Base-by-base conservation (phyloP, 805 yeast species). In the Candida boleticola region DNA sequence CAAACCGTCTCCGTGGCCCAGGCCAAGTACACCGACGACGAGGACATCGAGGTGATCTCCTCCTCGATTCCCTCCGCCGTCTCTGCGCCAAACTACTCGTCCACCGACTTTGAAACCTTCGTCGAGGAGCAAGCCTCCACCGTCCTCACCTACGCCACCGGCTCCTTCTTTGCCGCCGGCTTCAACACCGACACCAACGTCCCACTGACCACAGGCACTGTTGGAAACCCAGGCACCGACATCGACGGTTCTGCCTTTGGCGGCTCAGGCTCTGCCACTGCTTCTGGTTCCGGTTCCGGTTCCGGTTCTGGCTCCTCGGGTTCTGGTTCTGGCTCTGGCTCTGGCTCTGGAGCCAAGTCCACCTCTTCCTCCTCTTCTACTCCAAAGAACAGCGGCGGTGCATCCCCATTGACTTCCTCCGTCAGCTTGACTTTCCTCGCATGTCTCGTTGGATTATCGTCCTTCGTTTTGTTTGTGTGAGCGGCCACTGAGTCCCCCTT, bases 41-140 rank as follows among this genome's bases (percentile, higher is more conserved):
- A 64, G 43, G 59, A 77, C 42, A 69, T 80, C 35, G 79, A 78
- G 41, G 66, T 60, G 5, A 73, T 82, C 30, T 46, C 63, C 3
- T 46, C 68, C 10, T 37, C 64, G 6, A 72, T 81, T 35, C 85
- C 86, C n/a, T 61, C 70, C 18, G 35, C 35, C 21, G 18, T 14
- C 5, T 5, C 11, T 5, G 35, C 35, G 11, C 35, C 35, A 14
- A 9, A 14, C 20, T 31, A 31, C 21, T 19, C 22, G 16, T 31
- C 35, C 11, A 31, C 35, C 6, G 21, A 31, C 10, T 31, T 31
- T 20, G 9, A 7, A 6, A 18, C 16, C 16, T 9, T 11, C 22
- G 20, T 17, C 13, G 22, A 7, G 9, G 35, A 31, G 16, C 11
- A 11, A 6, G 16, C 35, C 11, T 11, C 35, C 13, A 19, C 35